Base-by-base conservation (phyloP, 163 green algal species). In the Chloroidium sp. region DNA sequence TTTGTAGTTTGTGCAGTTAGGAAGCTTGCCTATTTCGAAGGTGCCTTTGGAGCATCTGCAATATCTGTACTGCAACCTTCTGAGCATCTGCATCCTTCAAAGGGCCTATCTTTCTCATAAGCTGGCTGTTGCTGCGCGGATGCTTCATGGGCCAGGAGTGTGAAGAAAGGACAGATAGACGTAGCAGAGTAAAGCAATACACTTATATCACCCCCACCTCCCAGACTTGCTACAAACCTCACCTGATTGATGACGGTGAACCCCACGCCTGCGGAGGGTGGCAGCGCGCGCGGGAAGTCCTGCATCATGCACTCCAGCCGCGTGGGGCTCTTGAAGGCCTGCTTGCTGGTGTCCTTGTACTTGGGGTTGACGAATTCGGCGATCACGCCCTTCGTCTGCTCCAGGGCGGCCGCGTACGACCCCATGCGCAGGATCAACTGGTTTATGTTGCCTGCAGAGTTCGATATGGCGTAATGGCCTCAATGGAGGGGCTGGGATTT, bases 261-360 rank as follows among this genome's bases (percentile, higher is more conserved):
- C 69, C 96, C 96, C 0, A 99, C 93, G 12, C 87, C 86, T 59
- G 92, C 89, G 61, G 62, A 79, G 12, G 83, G 57, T 2, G 90
- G 89, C 79, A 98, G 88, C 1, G 80, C 89, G 82, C 94, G 93
- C 60, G 93, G 92, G 82, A 95, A 97, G 84, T 97, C 93, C 89
- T 99, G 96, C 96, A 99, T 99, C 96, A 99, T 98, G 90, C 96
- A 99, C 88, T 99, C 96, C 57, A 99, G 90, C 0, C 96, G 91
- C 1, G 96, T 98, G 84, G 87, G 88, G 76, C 83, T 93, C 88
- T 99, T 99, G 89, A 99, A 99, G 0, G 80, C 82, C 1, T 90
- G 97, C 81, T 91, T 93, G 84, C 76, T 93, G 69, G 86, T 85
- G 85, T 99, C 96, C 78, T 88, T 91, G 84, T 97, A 97, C 89